Conservation (phyloP, 768 basidiomycete species). For the Termitomyces sp. region DNA sequence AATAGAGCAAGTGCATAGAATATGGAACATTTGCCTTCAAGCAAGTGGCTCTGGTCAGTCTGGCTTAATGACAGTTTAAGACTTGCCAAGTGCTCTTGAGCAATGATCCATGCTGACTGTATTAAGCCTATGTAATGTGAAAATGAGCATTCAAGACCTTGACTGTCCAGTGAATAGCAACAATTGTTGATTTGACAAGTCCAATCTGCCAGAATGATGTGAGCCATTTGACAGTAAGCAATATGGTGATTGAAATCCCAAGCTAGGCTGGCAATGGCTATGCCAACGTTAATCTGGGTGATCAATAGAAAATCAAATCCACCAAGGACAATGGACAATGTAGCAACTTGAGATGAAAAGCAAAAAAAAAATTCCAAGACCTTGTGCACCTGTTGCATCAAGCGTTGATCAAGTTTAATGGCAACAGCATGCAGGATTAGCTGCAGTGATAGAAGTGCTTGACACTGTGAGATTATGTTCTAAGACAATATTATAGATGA, state of each 20-base stretch:
- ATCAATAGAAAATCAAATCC: background rate
- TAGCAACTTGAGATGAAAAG: too few species aligned
- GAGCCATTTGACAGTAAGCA: constrained; percentile 14
- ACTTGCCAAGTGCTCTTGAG: constrained; percentile 5
- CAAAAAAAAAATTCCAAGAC: too few species aligned
- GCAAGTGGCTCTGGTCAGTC: constrained; percentile 8
- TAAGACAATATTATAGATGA: too few species aligned
- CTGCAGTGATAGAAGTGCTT: too few species aligned
- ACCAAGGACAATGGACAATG: too few species aligned
- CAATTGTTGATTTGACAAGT: too few species aligned
- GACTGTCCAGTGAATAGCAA: constrained; percentile 4
- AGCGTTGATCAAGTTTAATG: too few species aligned
- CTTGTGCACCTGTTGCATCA: too few species aligned
- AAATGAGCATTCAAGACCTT: constrained; percentile 1
- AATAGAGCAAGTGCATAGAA: too few species aligned
- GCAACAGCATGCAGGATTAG: too few species aligned
- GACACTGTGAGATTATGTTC: too few species aligned
- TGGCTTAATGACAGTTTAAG: background rate
- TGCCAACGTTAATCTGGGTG: constrained; percentile 14
- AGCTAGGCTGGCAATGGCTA: constrained; percentile 15
- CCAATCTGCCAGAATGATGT: constrained; percentile 16
- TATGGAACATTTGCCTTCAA: too few species aligned
- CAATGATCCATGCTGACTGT: constrained; percentile 13
- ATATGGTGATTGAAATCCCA: constrained; percentile 24
- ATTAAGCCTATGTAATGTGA: background rate